Conservation (phyloP, 441 rosid species). For the Pelargonium citronellum region DNA sequence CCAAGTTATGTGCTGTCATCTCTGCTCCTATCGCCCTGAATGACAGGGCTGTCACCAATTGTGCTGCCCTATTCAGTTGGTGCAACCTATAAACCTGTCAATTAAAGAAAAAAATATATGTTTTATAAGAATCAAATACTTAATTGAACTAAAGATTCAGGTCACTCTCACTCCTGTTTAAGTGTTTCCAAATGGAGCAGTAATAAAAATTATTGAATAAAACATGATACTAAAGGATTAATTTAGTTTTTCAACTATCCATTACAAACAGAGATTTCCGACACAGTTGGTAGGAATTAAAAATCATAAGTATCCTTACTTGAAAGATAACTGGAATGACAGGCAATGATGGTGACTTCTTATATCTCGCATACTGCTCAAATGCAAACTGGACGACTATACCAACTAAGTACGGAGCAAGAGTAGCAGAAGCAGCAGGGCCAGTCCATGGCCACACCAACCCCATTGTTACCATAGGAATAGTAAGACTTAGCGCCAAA, state of each 20-base stretch:
- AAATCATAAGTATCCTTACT: conserved; percentile 39
- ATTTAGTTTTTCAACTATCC: not conserved
- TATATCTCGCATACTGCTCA: conserved; percentile 68
- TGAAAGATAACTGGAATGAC: conserved; percentile 81
- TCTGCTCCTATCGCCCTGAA: conserved; percentile 89
- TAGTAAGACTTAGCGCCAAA: conserved; percentile 76
- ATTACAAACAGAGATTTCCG: not conserved
- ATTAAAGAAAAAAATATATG: conserved; percentile 10
- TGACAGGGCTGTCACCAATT: conserved; percentile 83
- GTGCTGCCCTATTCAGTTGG: conserved; percentile 93
- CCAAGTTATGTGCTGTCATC: conserved; percentile 73
- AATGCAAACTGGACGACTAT: conserved; percentile 90
- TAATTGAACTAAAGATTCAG: not conserved
- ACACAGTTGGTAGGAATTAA: not conserved
- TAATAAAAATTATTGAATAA: not conserved
- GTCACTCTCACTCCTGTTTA: not conserved
- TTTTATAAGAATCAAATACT: not conserved
- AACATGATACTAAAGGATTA: conserved; percentile 4
- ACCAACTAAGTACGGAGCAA: conserved; percentile 93
- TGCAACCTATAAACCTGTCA: conserved; percentile 90
- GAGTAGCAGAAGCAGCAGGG: conserved; percentile 97
- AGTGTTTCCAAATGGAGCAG: not conserved
- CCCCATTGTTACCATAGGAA: conserved; percentile 98
- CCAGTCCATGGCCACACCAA: conserved; percentile 99
- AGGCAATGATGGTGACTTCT: conserved; percentile 71